These are phyloP conservation scores for Ceratorhiza oryzae-sativae DNA, from an alignment of 1,284 basidiomycete genomes.

Conservation along the genomic window DNA sequence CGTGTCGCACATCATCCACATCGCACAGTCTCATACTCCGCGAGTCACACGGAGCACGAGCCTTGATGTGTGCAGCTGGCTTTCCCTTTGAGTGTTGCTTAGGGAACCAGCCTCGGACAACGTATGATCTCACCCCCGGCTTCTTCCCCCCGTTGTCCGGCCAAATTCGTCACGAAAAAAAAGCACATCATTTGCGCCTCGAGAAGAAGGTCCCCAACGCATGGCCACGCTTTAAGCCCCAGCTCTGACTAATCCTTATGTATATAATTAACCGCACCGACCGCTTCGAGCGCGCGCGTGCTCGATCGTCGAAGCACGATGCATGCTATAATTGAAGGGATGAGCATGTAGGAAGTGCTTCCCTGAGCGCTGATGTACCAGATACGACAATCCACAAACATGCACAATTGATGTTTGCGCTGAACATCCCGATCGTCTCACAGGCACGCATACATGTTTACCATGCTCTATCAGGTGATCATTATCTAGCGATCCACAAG, in stretches of 20 bases:
- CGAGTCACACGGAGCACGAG: not conserved
- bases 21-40: too few relatives aligned
- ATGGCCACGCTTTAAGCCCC: not conserved
- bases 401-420: not conserved
- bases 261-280: not conserved
- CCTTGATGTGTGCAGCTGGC: not conserved
- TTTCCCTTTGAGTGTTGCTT: not conserved
- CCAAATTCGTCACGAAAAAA: not conserved
- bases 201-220: not conserved
- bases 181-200: not conserved
- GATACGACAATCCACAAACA: not conserved
- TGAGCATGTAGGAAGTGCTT: not conserved
- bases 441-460: not conserved
- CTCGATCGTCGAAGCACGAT: not conserved
- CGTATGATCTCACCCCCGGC: not conserved
- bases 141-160: not conserved
- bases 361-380: not conserved
- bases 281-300: not conserved
- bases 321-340: not conserved
- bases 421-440: not conserved
- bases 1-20: not conserved
- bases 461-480: too few relatives aligned
- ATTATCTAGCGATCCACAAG: too few relatives aligned
- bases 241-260: not conserved
- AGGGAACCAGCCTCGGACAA: not conserved